A percentile compares a stretch with the other conserved stretches of the same genome.
These are phyloP conservation scores for Kodamaea laetipori DNA, from an alignment of 805 yeast species.

Conservation along the genomic window DNA sequence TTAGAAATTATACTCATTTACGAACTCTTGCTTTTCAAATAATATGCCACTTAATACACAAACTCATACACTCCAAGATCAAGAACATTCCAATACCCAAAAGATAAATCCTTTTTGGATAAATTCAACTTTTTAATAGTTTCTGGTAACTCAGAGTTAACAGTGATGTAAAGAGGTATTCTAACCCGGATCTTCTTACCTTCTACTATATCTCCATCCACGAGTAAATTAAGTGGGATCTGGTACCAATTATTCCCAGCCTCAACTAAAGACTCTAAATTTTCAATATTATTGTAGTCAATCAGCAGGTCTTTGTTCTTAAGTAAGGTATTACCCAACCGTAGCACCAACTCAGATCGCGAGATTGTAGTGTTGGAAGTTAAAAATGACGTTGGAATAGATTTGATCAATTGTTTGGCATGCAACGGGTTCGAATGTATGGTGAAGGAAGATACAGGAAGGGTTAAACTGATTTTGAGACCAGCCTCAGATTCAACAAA, in stretches of 20 bases:
- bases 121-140: slow-evolving; percentile 18
- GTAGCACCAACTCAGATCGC: slow-evolving; percentile 32
- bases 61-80: slow-evolving; percentile 15
- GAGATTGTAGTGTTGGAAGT: slow-evolving; percentile 31
- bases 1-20: too few relatives aligned
- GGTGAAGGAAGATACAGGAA: slow-evolving; percentile 29
- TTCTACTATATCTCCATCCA: slow-evolving; percentile 5
- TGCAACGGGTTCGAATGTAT: slow-evolving; percentile 22
- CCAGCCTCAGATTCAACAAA: slow-evolving; percentile 14
- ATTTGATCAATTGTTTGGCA: slow-evolving; percentile 27
- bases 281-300: slow-evolving; percentile 11
- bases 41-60: neutral
- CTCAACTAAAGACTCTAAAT: slow-evolving; percentile 21
- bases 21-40: too few relatives aligned
- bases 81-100: slow-evolving; percentile 30
- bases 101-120: slow-evolving; percentile 21
- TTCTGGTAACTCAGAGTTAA: slow-evolving; percentile 29
- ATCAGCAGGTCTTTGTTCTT: slow-evolving; percentile 2
- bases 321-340: slow-evolving; percentile 21
- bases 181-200: slow-evolving; percentile 14
- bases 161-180: slow-evolving; percentile 34
- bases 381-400: slow-evolving; percentile 38
- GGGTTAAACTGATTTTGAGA: slow-evolving; percentile 17
- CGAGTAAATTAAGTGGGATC: slow-evolving; percentile 29
- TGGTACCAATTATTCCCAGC: slow-evolving; percentile 37